Base-by-base conservation (phyloP, 208 protist genomes). In the Acanthamoeba royreba region DNA sequence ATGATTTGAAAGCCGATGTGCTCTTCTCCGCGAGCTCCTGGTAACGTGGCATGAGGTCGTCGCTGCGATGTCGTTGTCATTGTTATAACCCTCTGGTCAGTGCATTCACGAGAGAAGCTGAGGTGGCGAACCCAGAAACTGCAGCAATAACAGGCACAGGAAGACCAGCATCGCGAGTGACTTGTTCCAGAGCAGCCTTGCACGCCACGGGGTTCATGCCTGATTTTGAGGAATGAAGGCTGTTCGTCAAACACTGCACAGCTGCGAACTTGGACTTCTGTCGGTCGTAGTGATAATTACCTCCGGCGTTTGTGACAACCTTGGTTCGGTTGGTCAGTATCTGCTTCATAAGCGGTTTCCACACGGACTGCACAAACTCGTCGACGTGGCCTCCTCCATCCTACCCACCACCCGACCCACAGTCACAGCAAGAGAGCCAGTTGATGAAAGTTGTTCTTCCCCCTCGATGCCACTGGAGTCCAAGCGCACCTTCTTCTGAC, bases 291-390 rank as follows among this genome's bases (percentile, higher is more conserved):
- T 31, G 43, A 43, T 22, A 8, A 43, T 31, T 92, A 85, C 94
- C 95, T 3, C 95, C 95, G 33, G 95, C 95, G 45, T 96, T 96
- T 5, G 94, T 94, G 38, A 96, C 35, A 25, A 96, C 53, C 40
- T 96, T 96, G 46, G 96, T 90, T 5, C 79, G 74, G 28, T 94
- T 42, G 38, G 38, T 28, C 15, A 95, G 46, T 7, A 95, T 72
- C 25, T 66, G 85, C 53, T 58, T 42, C 90, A 90, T 83, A 17
- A 96, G 40, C 1, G 93, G 93, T 40, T 87, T 94, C 90, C 53
- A 94, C 33, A 96, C 88, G 46, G 38, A 58, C 11, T 63, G 13
- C 17, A 96, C 94, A 69, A 96, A 96, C 55, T 96, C 94, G 8
- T 25, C 28, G 5, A 94, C 93, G 53, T 72, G 95, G 35, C 94